A percentile compares a stretch with the other conserved stretches of the same genome.
These are phyloP conservation scores for Vigna mungo DNA, from an alignment of 306 rosid genomes.

Conservation along the genomic window DNA sequence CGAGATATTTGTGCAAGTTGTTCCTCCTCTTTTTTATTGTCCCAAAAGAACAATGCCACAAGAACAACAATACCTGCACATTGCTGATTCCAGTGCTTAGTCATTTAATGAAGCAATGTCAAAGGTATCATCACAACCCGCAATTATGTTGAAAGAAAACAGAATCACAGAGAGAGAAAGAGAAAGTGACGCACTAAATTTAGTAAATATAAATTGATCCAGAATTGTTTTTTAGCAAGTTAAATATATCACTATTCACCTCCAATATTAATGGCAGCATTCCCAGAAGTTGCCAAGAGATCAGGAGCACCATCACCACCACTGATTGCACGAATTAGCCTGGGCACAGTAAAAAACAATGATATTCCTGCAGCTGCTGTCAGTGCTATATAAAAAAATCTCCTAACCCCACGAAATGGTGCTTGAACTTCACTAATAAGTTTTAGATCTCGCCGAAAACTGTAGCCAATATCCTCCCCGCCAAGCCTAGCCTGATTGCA, in stretches of 20 bases:
- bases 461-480: constrained; percentile 92
- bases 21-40: constrained; percentile 94
- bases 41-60: constrained; percentile 92
- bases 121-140: constrained; percentile 22
- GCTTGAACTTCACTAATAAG: constrained; percentile 99
- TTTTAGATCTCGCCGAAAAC: constrained; percentile 97
- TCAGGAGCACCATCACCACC: constrained; percentile 92
- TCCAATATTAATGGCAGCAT: constrained; percentile 88
- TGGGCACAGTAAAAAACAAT: constrained; percentile 70
- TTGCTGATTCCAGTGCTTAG: constrained; percentile 77
- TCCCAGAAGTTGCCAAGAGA: constrained; percentile 85
- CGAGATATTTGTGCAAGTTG: constrained; percentile 88
- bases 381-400: constrained; percentile 81
- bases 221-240: constrained; percentile 39
- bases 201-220: constrained; percentile 37
- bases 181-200: constrained; percentile 11
- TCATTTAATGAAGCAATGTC: constrained; percentile 55
- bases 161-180: constrained; percentile 7
- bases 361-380: constrained; percentile 97
- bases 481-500: constrained; percentile 84
- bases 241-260: constrained; percentile 61
- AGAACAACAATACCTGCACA: constrained; percentile 80
- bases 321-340: constrained; percentile 67
- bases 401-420: constrained; percentile 95
- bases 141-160: constrained; percentile 27